Evolutionary conservation across 495 filamentous ascomycete species (phyloP).

Genomic region (Neurospora sp.): DNA sequence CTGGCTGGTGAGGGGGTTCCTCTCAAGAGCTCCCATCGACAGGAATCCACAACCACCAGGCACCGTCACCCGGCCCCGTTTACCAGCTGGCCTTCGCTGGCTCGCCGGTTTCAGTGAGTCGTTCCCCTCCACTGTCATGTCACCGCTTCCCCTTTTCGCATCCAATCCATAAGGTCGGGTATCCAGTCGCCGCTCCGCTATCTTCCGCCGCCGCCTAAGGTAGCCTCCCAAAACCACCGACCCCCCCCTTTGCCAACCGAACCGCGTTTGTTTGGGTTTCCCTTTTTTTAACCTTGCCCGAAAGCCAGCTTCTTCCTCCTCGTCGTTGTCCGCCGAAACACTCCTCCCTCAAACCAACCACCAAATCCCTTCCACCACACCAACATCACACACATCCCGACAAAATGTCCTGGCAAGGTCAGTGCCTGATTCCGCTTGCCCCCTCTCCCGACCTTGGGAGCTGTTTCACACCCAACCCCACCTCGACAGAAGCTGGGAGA

Average conservation of each 20-base stretch:
- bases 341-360: background rate
- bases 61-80: background rate
- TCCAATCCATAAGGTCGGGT: background rate
- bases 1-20: background rate
- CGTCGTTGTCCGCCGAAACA: background rate
- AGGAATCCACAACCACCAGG: background rate
- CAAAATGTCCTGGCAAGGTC: slow-evolving; percentile 54
- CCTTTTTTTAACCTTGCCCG: background rate
- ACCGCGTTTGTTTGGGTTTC: background rate
- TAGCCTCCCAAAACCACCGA: background rate
- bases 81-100: background rate
- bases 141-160: background rate
- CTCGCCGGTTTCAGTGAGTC: background rate
- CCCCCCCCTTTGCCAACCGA: background rate
- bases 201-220: background rate
- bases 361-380: background rate
- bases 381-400: slow-evolving; percentile 6
- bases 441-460: background rate
- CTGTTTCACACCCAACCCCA: slow-evolving; percentile 20
- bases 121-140: background rate
- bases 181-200: background rate
- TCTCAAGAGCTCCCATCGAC: background rate
- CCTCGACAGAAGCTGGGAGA: slow-evolving; percentile 15
- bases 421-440: slow-evolving; percentile 6
- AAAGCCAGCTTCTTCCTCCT: background rate